Evolutionary conservation across 73 alveolate genomes (phyloP).

Genomic region (Paramecium pentaurelia): DNA sequence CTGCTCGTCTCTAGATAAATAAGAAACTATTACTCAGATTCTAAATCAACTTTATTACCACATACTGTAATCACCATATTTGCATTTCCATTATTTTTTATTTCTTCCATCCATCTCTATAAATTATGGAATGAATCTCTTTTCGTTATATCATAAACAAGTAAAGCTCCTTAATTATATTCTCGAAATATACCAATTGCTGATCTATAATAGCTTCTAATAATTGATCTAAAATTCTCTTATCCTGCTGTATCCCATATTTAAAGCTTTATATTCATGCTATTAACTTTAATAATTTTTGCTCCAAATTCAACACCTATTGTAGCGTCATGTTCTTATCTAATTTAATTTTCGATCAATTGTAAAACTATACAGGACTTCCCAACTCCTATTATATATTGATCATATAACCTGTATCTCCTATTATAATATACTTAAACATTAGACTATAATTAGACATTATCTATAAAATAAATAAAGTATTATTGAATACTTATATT

Average conservation of each 20-base stretch:
- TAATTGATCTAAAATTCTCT: slow-evolving; percentile 65
- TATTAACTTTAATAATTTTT: slow-evolving; percentile 62
- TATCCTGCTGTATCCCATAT: slow-evolving; percentile 81
- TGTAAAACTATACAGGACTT: slow-evolving; percentile 68
- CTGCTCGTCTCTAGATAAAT: slow-evolving; percentile 29
- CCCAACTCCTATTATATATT: slow-evolving; percentile 64
- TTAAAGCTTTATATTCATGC: slow-evolving; percentile 63
- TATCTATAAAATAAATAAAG: background rate
- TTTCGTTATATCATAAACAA: slow-evolving; percentile 71
- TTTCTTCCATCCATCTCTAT: slow-evolving; percentile 64
- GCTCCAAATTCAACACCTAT: slow-evolving; percentile 77
- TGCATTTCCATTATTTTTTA: slow-evolving; percentile 61
- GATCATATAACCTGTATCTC: slow-evolving; percentile 65
- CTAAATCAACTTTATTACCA: slow-evolving; percentile 65
- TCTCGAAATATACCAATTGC: slow-evolving; percentile 24
- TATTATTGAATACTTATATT: background rate
- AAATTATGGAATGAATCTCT: slow-evolving; percentile 60
- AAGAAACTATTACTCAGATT: slow-evolving; percentile 24
- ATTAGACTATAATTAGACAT: slow-evolving; percentile 63
- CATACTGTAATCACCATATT: slow-evolving; percentile 60
- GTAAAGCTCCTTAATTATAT: slow-evolving; percentile 61
- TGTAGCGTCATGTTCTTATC: slow-evolving; percentile 71
- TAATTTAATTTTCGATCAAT: slow-evolving; percentile 66
- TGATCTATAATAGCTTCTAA: slow-evolving; percentile 70
- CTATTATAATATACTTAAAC: slow-evolving; percentile 71